These are phyloP conservation scores for Boletus tomentosulus DNA, from an alignment of 768 basidiomycete genomes.

Conservation along the genomic window DNA sequence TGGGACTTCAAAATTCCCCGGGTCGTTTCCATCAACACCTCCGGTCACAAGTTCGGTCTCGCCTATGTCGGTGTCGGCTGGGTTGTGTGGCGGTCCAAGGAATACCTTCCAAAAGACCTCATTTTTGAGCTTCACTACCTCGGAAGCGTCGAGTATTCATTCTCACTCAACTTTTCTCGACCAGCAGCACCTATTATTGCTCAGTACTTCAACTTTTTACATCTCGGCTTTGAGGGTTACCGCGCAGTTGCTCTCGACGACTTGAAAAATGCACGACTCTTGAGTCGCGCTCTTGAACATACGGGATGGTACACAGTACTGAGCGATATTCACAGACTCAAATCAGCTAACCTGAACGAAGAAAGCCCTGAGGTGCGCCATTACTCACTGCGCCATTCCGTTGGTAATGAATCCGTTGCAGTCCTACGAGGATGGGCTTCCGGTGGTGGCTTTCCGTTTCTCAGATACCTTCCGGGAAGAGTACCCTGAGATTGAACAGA, in stretches of 20 bases:
- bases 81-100: conserved; percentile 57
- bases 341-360: conserved; percentile 39
- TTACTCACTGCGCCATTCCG: conserved; percentile 1
- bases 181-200: conserved; percentile 58
- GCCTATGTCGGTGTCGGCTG: conserved; percentile 59
- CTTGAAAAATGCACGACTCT: conserved; percentile 58
- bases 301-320: conserved; percentile 50
- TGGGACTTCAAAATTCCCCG: conserved; percentile 63
- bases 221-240: conserved; percentile 56
- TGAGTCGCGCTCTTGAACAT: conserved; percentile 59
- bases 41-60: conserved; percentile 61
- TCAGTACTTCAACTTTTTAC: conserved; percentile 62
- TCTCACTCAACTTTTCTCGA: conserved; percentile 59
- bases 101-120: conserved; percentile 61
- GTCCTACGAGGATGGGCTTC: conserved; percentile 47
- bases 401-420: conserved; percentile 9
- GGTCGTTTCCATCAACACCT: conserved; percentile 56
- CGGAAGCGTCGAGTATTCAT: conserved; percentile 67
- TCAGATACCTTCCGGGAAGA: conserved; percentile 48
- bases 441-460: conserved; percentile 54
- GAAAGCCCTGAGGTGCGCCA: conserved; percentile 51
- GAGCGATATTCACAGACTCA: conserved; percentile 51
- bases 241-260: conserved; percentile 44
- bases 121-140: conserved; percentile 60
- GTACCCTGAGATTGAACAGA: conserved; percentile 55